Conservation (phyloP, 495 filamentous ascomycete genomes). For the Tuber calosporum region DNA sequence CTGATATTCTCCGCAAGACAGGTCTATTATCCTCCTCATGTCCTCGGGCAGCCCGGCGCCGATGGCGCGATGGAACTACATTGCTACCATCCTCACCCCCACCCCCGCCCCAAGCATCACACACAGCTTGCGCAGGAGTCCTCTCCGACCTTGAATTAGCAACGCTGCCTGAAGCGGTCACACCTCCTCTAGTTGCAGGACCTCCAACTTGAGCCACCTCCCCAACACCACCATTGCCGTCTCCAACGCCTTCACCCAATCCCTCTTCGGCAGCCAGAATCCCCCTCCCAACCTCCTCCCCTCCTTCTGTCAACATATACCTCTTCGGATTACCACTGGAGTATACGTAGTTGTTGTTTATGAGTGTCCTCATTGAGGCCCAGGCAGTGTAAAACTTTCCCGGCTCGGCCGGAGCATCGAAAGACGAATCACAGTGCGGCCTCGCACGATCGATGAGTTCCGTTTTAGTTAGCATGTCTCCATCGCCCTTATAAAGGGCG, state of each 20-base stretch:
- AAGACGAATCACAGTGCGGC: slow-evolving; percentile 66
- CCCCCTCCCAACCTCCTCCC: slow-evolving; percentile 67
- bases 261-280: slow-evolving; percentile 50
- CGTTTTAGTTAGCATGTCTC: slow-evolving; percentile 53
- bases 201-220: slow-evolving; percentile 4
- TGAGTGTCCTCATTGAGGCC: slow-evolving; percentile 74
- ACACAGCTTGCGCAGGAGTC: neutral
- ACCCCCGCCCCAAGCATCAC: neutral
- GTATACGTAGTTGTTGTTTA: slow-evolving; percentile 67
- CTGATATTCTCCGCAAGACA: neutral
- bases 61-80: neutral
- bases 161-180: neutral
- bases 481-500: slow-evolving; percentile 54
- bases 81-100: neutral
- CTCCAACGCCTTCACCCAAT: neutral
- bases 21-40: neutral
- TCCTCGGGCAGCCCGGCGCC: neutral
- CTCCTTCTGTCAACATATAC: slow-evolving; percentile 69
- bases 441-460: slow-evolving; percentile 65
- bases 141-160: neutral
- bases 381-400: slow-evolving; percentile 73
- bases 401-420: slow-evolving; percentile 60
- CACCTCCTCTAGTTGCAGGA: neutral
- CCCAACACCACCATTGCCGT: neutral
- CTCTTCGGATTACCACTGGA: slow-evolving; percentile 62